Percentiles rank a stretch among this genome's conserved stretches.
Evolutionary conservation across 1,284 basidiomycete genomes (phyloP).

Genomic region (Vanrija sp.): DNA sequence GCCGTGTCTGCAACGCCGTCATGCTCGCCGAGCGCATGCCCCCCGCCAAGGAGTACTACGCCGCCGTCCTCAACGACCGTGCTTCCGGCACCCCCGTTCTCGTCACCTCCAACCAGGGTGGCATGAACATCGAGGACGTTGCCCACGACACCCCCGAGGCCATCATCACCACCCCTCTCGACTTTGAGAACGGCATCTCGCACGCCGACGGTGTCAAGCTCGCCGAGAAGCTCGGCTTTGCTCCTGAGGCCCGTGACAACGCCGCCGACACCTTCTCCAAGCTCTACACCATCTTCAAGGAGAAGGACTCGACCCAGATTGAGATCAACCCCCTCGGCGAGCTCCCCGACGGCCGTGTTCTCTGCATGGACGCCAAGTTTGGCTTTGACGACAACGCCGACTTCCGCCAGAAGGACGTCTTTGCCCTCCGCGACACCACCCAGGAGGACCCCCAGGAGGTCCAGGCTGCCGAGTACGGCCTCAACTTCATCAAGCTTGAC

Average conservation of each 20-base stretch:
- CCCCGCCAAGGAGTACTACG: constrained; percentile 96
- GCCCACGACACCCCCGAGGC: constrained; percentile 94
- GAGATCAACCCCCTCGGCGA: constrained; percentile 99
- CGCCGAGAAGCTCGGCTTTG: constrained; percentile 88
- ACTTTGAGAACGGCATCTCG: constrained; percentile 79
- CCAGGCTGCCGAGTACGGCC: constrained; percentile 73
- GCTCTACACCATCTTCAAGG: constrained; percentile 95
- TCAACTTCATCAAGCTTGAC: constrained; percentile 99
- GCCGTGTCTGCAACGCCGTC: constrained; percentile 93
- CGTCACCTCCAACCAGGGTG: constrained; percentile 88
- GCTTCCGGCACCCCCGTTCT: constrained; percentile 83
- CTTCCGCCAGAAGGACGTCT: constrained; percentile 92
- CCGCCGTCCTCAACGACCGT: constrained; percentile 95
- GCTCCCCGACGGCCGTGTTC: constrained; percentile 84
- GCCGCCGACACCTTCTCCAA: constrained; percentile 94
- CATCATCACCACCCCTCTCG: constrained; percentile 93
- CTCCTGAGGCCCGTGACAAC: constrained; percentile 64
- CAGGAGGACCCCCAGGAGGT: constrained; percentile 98
- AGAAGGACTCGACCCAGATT: constrained; percentile 98
- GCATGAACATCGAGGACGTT: constrained; percentile 99
- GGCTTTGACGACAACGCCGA: constrained; percentile 99
- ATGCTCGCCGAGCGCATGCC: constrained; percentile 97
- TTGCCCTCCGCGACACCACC: constrained; percentile 81
- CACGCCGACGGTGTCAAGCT: constrained; percentile 69
- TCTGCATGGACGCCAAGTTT: constrained; percentile 99